Evolutionary conservation across 495 filamentous ascomycete genomes (phyloP), one percentile per base, ranked within the genome.

Genomic region (Daldinia concentrica): DNA sequence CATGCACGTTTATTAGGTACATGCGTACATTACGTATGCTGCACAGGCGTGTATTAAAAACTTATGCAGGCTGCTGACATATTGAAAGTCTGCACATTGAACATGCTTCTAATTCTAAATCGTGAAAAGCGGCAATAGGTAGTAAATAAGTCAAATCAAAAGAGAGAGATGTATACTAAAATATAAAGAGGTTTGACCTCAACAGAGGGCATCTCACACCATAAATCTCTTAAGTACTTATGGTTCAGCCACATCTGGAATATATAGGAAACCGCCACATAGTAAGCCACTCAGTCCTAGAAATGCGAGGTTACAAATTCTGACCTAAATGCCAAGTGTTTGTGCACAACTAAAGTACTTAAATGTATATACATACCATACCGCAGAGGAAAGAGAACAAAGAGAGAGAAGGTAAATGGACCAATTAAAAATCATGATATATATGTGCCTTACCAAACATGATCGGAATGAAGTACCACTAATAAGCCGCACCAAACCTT

Each of bases 231-330:
- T 22, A 48, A 19, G 43, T 48, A n/a, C n/a, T n/a, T n/a, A 11
- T 48, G 43, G 11, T 48, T 9, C 43, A 48, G 17, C 17, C 12
- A 48, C 8, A 4, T 24, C 7, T 11, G 8, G 17, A 48, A 48
- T 22, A 19, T 19, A 48, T 48, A 48, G 12, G 43, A 48, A 48
- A 48, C 43, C 43, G 43, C 43, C 43, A 48, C 43, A 48, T 48
- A 22, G 43, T 48, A 48, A 48, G 43, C 43, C 17, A 48, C 43
- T 11, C 9, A 48, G 43, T 48, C 43, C 19, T 48, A 14, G 19
- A 24, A 48, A 48, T 8, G 19, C 19, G 19, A 48, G 43, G 17
- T 48, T 48, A 48, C 19, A 24, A 12, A 48, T 48, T 48, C 19
- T 48, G 19, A 48, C 43, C 19, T 24, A 22, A 48, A 11, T 14